phyloP scores from a whole-genome alignment of 495 filamentous ascomycete genomes.

The Parathielavia hyrcaniae region DNA sequence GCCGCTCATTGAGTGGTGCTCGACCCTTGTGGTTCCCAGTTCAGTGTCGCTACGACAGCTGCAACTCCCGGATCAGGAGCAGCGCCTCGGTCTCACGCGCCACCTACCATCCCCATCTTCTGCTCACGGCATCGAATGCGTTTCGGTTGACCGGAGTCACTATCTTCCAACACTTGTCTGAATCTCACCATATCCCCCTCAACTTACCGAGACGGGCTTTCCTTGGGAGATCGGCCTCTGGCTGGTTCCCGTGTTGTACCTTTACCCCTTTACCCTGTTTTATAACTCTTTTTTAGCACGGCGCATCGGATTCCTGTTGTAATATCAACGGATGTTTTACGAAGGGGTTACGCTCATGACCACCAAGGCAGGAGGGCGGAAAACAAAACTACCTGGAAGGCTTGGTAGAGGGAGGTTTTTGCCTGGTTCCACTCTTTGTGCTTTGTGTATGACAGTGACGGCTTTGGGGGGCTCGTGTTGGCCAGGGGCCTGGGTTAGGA shows the following conservation, averaged over 20 bases:
- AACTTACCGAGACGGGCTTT: neutral
- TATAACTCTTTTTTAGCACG: slow-evolving; percentile 11
- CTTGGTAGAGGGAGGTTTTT: slow-evolving; percentile 4
- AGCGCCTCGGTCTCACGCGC: neutral
- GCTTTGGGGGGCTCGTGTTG: neutral
- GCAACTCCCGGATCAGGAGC: neutral
- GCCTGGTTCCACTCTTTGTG: slow-evolving; percentile 19
- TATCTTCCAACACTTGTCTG: neutral
- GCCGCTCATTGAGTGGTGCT: slow-evolving; percentile 7
- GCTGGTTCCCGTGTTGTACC: slow-evolving; percentile 15
- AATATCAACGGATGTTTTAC: slow-evolving; percentile 6
- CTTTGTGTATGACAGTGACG: slow-evolving; percentile 7
- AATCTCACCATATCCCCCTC: neutral
- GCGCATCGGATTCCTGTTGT: slow-evolving; percentile 15
- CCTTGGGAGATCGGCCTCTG: slow-evolving; percentile 1
- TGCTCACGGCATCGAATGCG: neutral
- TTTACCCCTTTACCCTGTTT: slow-evolving; percentile 14
- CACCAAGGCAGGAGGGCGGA: slow-evolving; percentile 7
- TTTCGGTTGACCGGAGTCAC: neutral
- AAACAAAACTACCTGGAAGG: neutral
- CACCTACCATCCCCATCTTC: neutral
- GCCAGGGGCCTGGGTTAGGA: neutral
- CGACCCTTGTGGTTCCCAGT: neutral
- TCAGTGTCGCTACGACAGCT: neutral
- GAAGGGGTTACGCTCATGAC: slow-evolving; percentile 16